Conservation (phyloP, 2,329 filamentous ascomycete genomes). For the Aspergillus neotritici region DNA sequence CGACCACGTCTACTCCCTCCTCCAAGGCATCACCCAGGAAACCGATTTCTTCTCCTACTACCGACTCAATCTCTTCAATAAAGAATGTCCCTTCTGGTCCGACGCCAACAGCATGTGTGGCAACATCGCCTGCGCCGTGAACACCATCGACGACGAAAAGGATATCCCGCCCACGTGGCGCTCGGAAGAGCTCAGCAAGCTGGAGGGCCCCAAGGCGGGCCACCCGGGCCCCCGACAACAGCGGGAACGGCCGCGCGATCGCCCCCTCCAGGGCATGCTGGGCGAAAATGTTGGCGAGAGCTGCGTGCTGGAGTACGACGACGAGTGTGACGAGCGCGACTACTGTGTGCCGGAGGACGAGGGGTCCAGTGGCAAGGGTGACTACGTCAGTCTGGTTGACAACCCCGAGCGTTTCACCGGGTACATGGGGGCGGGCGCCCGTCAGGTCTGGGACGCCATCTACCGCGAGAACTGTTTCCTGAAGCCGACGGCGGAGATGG, state of each 20-base stretch:
- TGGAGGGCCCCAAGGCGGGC: constrained; percentile 83
- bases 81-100: constrained; percentile 91
- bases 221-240: constrained; percentile 76
- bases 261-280: constrained; percentile 73
- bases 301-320: constrained; percentile 94
- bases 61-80: constrained; percentile 88
- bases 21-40: constrained; percentile 74
- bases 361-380: constrained; percentile 75
- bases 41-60: constrained; percentile 99
- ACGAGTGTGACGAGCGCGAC: constrained; percentile 92
- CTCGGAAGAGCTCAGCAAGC: constrained; percentile 81
- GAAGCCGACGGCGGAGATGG: constrained; percentile 34
- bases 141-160: constrained; percentile 89
- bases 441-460: constrained; percentile 93
- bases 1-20: constrained; percentile 63
- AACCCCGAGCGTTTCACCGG: constrained; percentile 96
- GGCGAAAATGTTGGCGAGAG: constrained; percentile 88
- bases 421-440: constrained; percentile 75
- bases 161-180: constrained; percentile 91
- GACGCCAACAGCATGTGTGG: constrained; percentile 92
- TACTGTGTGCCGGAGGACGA: constrained; percentile 97
- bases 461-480: constrained; percentile 96
- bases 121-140: constrained; percentile 93
- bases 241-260: constrained; percentile 59
- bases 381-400: constrained; percentile 89